Base-by-base conservation (phyloP, 768 basidiomycete genomes). In the Leccinum arenicola region DNA sequence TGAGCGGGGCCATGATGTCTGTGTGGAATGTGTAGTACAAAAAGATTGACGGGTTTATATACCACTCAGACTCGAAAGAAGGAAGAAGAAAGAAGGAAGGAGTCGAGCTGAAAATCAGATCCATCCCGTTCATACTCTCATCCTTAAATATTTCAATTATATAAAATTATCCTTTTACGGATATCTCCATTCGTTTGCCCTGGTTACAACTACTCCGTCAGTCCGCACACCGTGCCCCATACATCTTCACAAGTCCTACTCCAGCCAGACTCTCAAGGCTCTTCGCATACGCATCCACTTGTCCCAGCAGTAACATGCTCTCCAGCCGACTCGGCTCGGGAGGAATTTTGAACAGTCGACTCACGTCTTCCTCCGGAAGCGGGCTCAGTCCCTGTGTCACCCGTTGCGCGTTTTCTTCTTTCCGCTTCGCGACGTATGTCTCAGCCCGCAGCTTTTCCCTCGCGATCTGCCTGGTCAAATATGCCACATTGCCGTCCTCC, bases 401-500 rank as follows among this genome's bases (percentile, higher is more conserved):
- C 48, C 95, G 84, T 54, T 77, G 77, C 38, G 81, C 82, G 68
- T 92, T 96, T 75, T 97, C 95, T 71, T 96, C 95, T 70, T 88
- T 91, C 57, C 93, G 85, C 74, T 94, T 95, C 66, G 84, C 81
- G 55, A 95, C 75, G 68, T 88, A 88, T 55, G 80, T 79, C 57
- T 97, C 95, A 52, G 92, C 91, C 60, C 84, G 85, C 48, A 81
- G 75, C 68, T 85, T 88, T 73, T 97, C 95, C 31, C 95, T 83
- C 31, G 87, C 87, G 68, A 95, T 95, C 72, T 95, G 94, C 56
- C 95, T 86, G 49, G 81, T 80, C 64, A 93, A 77, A 78, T 93
- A 97, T 55, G 89, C 93, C 63, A 95, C 82, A 74, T 96, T 96
- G 53, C 92, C 91, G 68, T 95, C 91, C 74, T 97, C 95, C 56